Evolutionary conservation across 2,329 filamentous ascomycete genomes (phyloP).

Genomic region (Venturia pyrina): DNA sequence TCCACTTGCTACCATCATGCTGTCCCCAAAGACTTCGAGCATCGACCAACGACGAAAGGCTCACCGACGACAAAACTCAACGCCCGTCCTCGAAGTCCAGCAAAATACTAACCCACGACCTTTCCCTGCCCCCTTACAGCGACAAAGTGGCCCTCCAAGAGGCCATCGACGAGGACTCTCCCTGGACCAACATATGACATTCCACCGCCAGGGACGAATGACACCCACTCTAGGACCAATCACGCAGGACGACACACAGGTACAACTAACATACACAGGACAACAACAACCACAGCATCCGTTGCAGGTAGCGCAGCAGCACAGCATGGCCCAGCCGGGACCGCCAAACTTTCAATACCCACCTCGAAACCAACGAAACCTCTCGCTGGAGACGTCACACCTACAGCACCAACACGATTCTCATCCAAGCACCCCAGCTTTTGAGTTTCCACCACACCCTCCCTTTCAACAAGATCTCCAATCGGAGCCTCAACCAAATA

Average conservation of each 20-base stretch:
- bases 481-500: neutral
- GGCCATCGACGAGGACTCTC: constrained; percentile 76
- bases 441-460: constrained; percentile 1
- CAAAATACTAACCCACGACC: constrained; percentile 46
- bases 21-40: constrained; percentile 61
- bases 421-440: neutral
- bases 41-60: constrained; percentile 64
- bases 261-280: constrained; percentile 31
- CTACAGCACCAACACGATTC: constrained; percentile 5
- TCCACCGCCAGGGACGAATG: constrained; percentile 35
- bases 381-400: constrained; percentile 9
- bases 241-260: constrained; percentile 39
- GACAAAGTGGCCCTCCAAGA: constrained; percentile 26
- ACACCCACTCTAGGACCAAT: constrained; percentile 21
- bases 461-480: neutral
- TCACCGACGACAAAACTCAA: constrained; percentile 83
- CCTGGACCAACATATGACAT: constrained; percentile 61
- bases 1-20: constrained; percentile 61
- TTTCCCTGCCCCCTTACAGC: constrained; percentile 49
- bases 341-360: constrained; percentile 3
- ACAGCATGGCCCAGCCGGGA: constrained; percentile 71
- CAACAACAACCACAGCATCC: constrained; percentile 58
- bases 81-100: constrained; percentile 66
- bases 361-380: constrained; percentile 6
- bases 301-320: constrained; percentile 85